A percentile compares a stretch with the other conserved stretches of the same genome.
Evolutionary conservation across 169 alveolate genomes (phyloP).

Genomic region (Cryptosporidium ryanae): DNA sequence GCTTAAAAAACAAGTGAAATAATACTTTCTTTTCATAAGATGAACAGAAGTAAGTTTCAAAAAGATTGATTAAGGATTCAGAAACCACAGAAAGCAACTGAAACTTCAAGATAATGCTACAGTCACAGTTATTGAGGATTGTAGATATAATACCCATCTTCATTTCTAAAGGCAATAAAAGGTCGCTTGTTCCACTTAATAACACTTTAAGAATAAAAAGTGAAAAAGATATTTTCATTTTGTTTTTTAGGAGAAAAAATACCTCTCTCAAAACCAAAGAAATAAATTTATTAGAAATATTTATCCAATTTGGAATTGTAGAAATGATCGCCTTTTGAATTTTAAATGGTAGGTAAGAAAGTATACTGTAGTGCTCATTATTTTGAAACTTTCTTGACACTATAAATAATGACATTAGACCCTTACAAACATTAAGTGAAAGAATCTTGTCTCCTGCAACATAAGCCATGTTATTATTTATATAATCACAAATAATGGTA

Average conservation of each 20-base stretch:
- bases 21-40: background rate
- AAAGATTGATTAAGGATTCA: constrained; percentile 18
- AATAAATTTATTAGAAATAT: constrained; percentile 34
- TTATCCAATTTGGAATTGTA: constrained; percentile 47
- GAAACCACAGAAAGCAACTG: constrained; percentile 27
- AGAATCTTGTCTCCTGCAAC: background rate
- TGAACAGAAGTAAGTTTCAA: constrained; percentile 8
- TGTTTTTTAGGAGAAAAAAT: constrained; percentile 2
- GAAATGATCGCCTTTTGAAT: constrained; percentile 43
- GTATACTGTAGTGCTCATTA: background rate
- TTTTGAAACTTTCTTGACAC: background rate
- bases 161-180: constrained; percentile 26
- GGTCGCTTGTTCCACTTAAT: background rate
- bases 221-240: constrained; percentile 9
- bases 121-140: constrained; percentile 8
- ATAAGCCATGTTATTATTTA: background rate
- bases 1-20: constrained; percentile 8
- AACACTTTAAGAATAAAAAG: constrained; percentile 15
- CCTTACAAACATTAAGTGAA: background rate
- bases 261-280: constrained; percentile 11
- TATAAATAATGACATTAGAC: constrained; percentile 41
- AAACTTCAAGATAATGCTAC: background rate
- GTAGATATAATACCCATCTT: constrained; percentile 37
- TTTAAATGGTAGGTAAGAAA: constrained; percentile 9
- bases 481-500: constrained; percentile 2